A percentile compares a stretch with the other conserved stretches of the same genome.
Evolutionary conservation across 2,329 filamentous ascomycete genomes (phyloP).

Genomic region (Fusarium buharicum): DNA sequence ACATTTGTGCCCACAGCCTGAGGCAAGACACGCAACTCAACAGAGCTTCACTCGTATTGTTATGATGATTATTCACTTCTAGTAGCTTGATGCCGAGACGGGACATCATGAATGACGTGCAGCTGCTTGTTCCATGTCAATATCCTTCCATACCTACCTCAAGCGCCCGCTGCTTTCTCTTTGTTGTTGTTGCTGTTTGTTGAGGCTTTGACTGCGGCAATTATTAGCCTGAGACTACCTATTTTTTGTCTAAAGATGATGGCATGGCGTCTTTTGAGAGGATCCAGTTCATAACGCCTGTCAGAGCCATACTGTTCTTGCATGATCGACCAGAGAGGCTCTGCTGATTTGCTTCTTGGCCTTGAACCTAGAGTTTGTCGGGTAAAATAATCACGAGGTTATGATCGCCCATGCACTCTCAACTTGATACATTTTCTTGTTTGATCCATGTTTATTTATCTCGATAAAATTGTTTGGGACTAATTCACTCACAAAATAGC

Average conservation of each 20-base stretch:
- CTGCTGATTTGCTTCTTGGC: conserved; percentile 33
- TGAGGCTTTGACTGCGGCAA: conserved; percentile 30
- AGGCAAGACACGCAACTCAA: conserved; percentile 24
- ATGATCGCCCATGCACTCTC: conserved; percentile 27
- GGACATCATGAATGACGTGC: conserved; percentile 30
- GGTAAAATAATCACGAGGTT: conserved; percentile 16
- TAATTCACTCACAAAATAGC: conserved; percentile 35
- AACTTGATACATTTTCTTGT: conserved; percentile 28
- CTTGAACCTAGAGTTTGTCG: conserved; percentile 21
- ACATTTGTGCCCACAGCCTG: conserved; percentile 22
- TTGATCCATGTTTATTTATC: conserved; percentile 14
- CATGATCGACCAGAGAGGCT: conserved; percentile 31
- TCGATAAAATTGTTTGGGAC: conserved; percentile 23
- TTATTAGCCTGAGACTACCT: conserved; percentile 25
- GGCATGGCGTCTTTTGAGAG: conserved; percentile 27
- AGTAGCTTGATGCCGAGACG: conserved; percentile 11
- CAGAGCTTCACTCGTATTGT: conserved; percentile 25
- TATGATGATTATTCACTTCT: conserved; percentile 15
- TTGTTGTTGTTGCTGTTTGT: conserved; percentile 14
- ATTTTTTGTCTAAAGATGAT: conserved; percentile 17
- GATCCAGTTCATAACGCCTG: conserved; percentile 24
- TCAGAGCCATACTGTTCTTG: conserved; percentile 11
- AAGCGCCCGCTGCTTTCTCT: conserved; percentile 24
- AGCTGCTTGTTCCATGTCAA: conserved; percentile 24
- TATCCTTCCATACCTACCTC: conserved; percentile 12